phyloP scores from a whole-genome alignment of 352 stramenopile species.

The Phytophthora colocasiae region DNA sequence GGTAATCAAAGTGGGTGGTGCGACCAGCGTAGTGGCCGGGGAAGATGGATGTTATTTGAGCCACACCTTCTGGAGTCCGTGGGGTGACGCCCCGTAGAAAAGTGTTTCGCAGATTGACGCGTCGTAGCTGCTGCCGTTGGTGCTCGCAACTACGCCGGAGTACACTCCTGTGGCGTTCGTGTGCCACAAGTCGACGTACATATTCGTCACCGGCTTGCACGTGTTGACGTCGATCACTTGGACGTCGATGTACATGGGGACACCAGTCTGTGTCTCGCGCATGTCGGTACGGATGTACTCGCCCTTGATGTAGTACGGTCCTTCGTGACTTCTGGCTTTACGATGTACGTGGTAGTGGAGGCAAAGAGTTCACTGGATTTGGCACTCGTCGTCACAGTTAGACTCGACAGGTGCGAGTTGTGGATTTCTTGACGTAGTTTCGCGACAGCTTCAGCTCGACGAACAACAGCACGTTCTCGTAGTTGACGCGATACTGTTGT shows the following conservation, averaged over 20 bases:
- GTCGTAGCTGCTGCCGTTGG: constrained; percentile 28
- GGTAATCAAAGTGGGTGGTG: constrained; percentile 14
- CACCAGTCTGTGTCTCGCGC: constrained; percentile 23
- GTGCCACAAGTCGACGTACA: constrained; percentile 42
- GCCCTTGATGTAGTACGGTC: constrained; percentile 36
- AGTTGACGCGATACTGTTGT: constrained; percentile 11
- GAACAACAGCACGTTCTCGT: constrained; percentile 20
- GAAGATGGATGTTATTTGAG: constrained; percentile 32
- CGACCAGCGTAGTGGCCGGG: constrained; percentile 32
- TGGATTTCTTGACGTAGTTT: constrained; percentile 16
- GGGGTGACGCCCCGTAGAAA: constrained; percentile 30
- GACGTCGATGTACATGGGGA: constrained; percentile 32
- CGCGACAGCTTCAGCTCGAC: constrained; percentile 18
- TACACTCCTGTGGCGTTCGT: constrained; percentile 35
- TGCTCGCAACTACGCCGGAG: constrained; percentile 32
- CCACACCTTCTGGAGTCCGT: constrained; percentile 32
- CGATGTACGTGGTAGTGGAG: constrained; percentile 8
- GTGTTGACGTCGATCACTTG: constrained; percentile 36
- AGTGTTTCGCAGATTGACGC: constrained; percentile 27
- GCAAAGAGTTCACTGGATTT: constrained; percentile 26
- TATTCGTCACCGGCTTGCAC: constrained; percentile 25
- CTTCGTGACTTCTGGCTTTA: constrained; percentile 34
- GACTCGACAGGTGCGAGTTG: neutral
- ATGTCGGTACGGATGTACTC: constrained; percentile 34
- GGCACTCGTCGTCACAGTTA: constrained; percentile 3